Percentiles rank a stretch among this genome's conserved stretches.
phyloP scores from a whole-genome alignment of 495 filamentous ascomycete species.

The Aspergillus bertholletiae region DNA sequence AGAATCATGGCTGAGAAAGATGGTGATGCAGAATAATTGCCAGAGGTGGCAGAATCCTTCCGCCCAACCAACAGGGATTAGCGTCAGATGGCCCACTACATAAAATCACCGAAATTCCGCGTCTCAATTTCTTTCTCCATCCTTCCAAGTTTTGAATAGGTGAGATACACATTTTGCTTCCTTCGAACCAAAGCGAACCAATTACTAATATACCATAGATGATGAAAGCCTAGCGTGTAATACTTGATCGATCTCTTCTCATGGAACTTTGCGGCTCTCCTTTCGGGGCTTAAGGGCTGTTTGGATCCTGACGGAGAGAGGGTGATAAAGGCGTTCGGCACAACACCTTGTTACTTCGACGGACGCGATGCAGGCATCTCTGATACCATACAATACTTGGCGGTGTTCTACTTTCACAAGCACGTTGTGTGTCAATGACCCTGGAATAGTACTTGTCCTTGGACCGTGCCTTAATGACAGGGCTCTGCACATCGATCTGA shows the following conservation, averaged over 20 bases:
- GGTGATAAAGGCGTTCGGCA: conserved; percentile 99
- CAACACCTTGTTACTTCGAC: conserved; percentile 92
- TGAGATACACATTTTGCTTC: conserved; percentile 48
- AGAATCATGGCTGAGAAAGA: not conserved
- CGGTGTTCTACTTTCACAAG: conserved; percentile 25
- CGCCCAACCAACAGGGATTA: conserved; percentile 28
- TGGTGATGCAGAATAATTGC: not conserved
- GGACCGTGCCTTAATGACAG: conserved; percentile 9
- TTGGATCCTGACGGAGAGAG: conserved; percentile 61
- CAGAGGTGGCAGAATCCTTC: conserved; percentile 19
- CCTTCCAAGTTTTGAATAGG: conserved; percentile 98
- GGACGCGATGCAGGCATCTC: conserved; percentile 99
- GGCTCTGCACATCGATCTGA: conserved; percentile 3
- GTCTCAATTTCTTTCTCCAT: conserved; percentile 65
- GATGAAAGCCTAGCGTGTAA: conserved; percentile 99
- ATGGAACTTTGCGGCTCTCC: conserved; percentile 75
- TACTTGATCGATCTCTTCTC: conserved; percentile 73
- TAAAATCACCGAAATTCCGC: conserved; percentile 22
- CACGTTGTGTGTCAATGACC: conserved; percentile 5
- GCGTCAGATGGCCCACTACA: conserved; percentile 14
- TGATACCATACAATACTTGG: conserved; percentile 58
- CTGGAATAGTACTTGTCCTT: conserved; percentile 9
- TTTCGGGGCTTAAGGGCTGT: conserved; percentile 91
- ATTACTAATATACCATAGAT: conserved; percentile 63
- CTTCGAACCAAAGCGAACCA: not conserved